phyloP scores from a whole-genome alignment of 108 stramenopile genomes.

The Discostella stelligeroides region DNA sequence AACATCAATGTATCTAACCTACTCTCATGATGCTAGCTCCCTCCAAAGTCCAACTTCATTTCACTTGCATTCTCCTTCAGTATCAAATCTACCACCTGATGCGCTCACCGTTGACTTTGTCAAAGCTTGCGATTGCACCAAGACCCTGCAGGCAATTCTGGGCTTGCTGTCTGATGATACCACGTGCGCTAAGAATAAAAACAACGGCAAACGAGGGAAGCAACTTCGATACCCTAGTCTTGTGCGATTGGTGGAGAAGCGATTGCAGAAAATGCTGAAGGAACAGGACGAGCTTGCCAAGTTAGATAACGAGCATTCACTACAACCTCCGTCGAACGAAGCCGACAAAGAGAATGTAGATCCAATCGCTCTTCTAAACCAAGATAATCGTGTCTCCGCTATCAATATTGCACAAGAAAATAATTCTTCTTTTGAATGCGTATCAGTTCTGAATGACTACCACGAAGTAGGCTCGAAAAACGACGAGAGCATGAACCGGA shows the following conservation, averaged over 20 bases:
- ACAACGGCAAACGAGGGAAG: constrained; percentile 14
- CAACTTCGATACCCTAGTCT: constrained; percentile 28
- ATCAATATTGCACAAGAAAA: background rate
- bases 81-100: constrained; percentile 25
- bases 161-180: constrained; percentile 4
- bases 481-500: background rate
- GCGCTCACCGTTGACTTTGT: constrained; percentile 41
- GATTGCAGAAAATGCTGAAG: constrained; percentile 7
- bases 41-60: background rate
- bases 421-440: background rate
- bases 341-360: constrained; percentile 20
- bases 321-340: background rate
- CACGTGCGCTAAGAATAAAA: background rate
- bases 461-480: constrained; percentile 3
- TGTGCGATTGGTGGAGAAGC: constrained; percentile 25
- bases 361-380: background rate
- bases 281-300: background rate
- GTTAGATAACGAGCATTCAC: background rate
- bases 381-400: background rate
- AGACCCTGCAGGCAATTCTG: constrained; percentile 22
- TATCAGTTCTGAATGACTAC: background rate
- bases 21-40: background rate
- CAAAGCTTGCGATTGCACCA: constrained; percentile 12
- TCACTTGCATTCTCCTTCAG: constrained; percentile 20
- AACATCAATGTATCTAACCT: background rate